Percentiles rank a stretch among this genome's conserved stretches.
Evolutionary conservation across 768 basidiomycete genomes (phyloP).

Genomic region (Rhodocollybia butyracea): DNA sequence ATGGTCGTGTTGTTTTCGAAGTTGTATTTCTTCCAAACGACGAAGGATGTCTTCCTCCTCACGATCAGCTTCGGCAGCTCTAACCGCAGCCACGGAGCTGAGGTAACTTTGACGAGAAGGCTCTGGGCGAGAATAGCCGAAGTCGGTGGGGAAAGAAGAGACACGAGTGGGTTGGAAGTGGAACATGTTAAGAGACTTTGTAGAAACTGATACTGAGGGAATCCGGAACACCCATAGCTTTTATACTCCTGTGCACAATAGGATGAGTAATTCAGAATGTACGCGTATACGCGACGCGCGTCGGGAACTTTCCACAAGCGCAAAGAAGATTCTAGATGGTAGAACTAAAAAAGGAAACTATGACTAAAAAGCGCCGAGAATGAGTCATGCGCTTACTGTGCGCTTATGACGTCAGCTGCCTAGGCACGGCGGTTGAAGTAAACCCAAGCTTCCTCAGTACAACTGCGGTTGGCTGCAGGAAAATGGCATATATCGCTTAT

Average conservation of each 20-base stretch:
- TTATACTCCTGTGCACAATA: not conserved
- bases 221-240: not conserved
- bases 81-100: slow-evolving; percentile 32
- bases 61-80: slow-evolving; percentile 26
- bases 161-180: slow-evolving; percentile 1
- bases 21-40: slow-evolving; percentile 17
- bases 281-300: slow-evolving; percentile 7
- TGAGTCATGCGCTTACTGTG: too few relatives aligned
- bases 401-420: too few relatives aligned
- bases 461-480: too few relatives aligned
- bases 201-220: not conserved
- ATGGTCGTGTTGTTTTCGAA: slow-evolving; percentile 11
- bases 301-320: slow-evolving; percentile 1
- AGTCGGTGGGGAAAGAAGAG: not conserved
- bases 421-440: too few relatives aligned
- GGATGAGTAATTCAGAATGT: not conserved
- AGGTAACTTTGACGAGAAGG: slow-evolving; percentile 32
- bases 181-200: not conserved
- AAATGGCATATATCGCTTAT: too few relatives aligned
- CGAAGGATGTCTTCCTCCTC: slow-evolving; percentile 10
- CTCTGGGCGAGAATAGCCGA: slow-evolving; percentile 9
- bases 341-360: too few relatives aligned
- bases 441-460: too few relatives aligned
- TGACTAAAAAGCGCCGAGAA: too few relatives aligned
- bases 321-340: not conserved